These are phyloP conservation scores for Globisporangium uncinulatum DNA, from an alignment of 352 stramenopile genomes.

Conservation along the genomic window DNA sequence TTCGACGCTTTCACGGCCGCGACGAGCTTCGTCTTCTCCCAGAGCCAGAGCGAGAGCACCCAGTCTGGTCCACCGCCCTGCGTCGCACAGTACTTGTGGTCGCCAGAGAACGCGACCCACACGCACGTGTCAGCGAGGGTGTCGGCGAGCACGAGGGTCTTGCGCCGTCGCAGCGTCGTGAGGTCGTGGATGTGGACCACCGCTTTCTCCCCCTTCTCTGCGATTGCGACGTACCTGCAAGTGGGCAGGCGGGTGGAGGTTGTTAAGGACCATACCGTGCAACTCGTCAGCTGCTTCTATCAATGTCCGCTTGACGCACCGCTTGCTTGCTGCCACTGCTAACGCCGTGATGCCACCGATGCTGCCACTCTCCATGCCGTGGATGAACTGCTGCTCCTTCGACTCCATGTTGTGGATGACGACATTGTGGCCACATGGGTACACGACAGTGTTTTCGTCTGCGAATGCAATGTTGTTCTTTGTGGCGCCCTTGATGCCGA, in stretches of 20 bases:
- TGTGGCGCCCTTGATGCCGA: constrained; percentile 77
- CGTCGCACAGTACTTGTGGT: constrained; percentile 89
- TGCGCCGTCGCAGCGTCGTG: constrained; percentile 75
- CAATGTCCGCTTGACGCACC: constrained; percentile 14
- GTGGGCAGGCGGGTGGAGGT: not conserved
- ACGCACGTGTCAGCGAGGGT: constrained; percentile 72
- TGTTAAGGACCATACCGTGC: not conserved
- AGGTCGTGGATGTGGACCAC: constrained; percentile 91
- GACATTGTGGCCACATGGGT: constrained; percentile 86
- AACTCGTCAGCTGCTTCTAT: not conserved
- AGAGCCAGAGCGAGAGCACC: constrained; percentile 87
- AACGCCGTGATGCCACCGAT: constrained; percentile 84
- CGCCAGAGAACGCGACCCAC: constrained; percentile 84
- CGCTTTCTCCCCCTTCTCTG: constrained; percentile 75
- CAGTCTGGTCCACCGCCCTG: constrained; percentile 89
- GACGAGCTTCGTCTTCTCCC: constrained; percentile 91
- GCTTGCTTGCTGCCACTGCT: constrained; percentile 69
- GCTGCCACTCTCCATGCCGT: constrained; percentile 72
- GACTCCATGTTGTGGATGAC: constrained; percentile 87
- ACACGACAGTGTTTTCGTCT: constrained; percentile 83
- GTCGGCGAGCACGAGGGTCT: constrained; percentile 79
- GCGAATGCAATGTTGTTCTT: constrained; percentile 83
- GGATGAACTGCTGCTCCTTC: constrained; percentile 88
- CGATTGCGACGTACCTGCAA: constrained; percentile 76
- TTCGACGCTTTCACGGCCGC: constrained; percentile 68